Evolutionary conservation across 345 rosid genomes (phyloP).

Genomic region (Atalantia buxifolia): DNA sequence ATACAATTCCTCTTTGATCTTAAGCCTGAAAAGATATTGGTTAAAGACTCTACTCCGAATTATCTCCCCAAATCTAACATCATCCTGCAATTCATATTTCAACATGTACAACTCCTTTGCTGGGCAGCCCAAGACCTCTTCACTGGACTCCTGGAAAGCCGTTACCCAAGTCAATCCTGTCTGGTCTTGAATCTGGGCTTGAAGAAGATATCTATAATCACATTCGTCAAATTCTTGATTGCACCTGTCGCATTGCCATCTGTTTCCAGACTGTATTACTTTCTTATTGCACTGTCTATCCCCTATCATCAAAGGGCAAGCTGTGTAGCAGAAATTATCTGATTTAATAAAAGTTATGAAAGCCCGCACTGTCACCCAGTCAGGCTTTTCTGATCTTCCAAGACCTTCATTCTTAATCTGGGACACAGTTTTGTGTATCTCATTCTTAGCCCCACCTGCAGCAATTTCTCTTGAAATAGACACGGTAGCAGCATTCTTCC

Average conservation of each 20-base stretch:
- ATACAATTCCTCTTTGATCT: conserved; percentile 83
- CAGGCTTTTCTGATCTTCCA: conserved; percentile 87
- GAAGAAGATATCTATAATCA: conserved; percentile 84
- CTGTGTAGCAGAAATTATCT: conserved; percentile 81
- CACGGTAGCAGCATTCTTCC: conserved; percentile 48
- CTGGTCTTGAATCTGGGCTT: conserved; percentile 87
- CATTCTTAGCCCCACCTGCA: conserved; percentile 54
- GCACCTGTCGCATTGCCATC: conserved; percentile 89
- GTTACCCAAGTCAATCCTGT: conserved; percentile 81
- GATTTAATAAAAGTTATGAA: conserved; percentile 66
- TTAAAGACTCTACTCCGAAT: conserved; percentile 51
- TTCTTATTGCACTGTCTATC: conserved; percentile 85
- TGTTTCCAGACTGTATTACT: conserved; percentile 52
- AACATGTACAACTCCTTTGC: conserved; percentile 65
- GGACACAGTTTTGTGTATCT: conserved; percentile 60
- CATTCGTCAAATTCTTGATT: conserved; percentile 84
- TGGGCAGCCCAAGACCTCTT: conserved; percentile 70
- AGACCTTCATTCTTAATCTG: conserved; percentile 91
- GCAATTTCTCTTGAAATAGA: conserved; percentile 73
- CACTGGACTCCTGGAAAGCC: conserved; percentile 85
- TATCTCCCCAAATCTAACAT: conserved; percentile 47
- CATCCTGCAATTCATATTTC: conserved; percentile 64
- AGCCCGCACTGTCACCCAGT: conserved; percentile 78
- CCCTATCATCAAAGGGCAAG: conserved; percentile 86
- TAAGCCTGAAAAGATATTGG: conserved; percentile 62